Conservation (phyloP, 805 yeast species). For the Scheffersomyces ergatensis region DNA sequence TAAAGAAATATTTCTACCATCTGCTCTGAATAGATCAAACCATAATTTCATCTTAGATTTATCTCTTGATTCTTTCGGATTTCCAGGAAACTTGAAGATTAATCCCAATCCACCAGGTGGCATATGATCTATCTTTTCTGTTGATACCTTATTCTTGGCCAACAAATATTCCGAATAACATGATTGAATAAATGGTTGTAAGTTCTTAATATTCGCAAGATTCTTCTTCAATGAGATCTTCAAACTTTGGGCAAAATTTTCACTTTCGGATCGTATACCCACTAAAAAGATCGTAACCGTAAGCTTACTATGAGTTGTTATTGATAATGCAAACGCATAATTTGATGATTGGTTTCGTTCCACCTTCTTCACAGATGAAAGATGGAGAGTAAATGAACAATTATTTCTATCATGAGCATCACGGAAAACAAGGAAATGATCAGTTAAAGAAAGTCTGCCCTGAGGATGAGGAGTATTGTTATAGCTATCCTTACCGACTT, state of each 20-base stretch:
- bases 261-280: conserved; percentile 77
- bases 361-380: conserved; percentile 78
- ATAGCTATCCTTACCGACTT: conserved; percentile 15
- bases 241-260: conserved; percentile 69
- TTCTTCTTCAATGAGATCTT: conserved; percentile 62
- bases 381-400: conserved; percentile 67
- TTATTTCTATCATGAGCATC: conserved; percentile 67
- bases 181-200: conserved; percentile 64
- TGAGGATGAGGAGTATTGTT: conserved; percentile 33
- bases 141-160: conserved; percentile 50
- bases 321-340: conserved; percentile 73
- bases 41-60: conserved; percentile 85
- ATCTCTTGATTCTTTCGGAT: conserved; percentile 71
- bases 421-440: conserved; percentile 71
- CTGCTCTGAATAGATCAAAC: conserved; percentile 83
- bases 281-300: conserved; percentile 68
- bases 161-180: conserved; percentile 85
- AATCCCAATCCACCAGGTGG: conserved; percentile 88
- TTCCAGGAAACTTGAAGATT: conserved; percentile 85
- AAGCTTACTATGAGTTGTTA: conserved; percentile 65
- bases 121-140: conserved; percentile 45
- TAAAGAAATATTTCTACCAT: conserved; percentile 82
- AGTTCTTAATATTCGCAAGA: conserved; percentile 55
- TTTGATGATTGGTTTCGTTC: conserved; percentile 79
- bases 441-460: conserved; percentile 71